phyloP scores from a whole-genome alignment of 208 protist genomes.

The Leishmania mexicana region DNA sequence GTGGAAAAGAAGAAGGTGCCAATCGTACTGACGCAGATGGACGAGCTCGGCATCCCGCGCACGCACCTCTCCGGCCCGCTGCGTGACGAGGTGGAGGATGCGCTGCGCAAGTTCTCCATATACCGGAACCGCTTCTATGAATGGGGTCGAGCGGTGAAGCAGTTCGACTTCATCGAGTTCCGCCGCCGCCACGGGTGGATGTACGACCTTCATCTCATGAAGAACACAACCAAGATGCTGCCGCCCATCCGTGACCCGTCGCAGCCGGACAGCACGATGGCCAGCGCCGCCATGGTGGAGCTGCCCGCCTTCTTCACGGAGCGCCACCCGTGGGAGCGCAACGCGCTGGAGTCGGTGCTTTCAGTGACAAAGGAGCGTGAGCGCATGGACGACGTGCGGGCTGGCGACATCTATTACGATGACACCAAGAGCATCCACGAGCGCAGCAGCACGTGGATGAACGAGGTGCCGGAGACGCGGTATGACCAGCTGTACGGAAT shows the following conservation, averaged over 20 bases:
- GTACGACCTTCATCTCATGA: constrained; percentile 88
- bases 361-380: constrained; percentile 53
- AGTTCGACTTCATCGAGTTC: constrained; percentile 93
- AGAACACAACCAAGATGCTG: constrained; percentile 69
- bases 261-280: constrained; percentile 59
- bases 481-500: constrained; percentile 90
- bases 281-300: constrained; percentile 54
- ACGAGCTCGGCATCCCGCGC: constrained; percentile 81
- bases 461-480: constrained; percentile 87
- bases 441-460: constrained; percentile 85
- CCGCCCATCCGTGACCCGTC: constrained; percentile 72
- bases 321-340: constrained; percentile 71
- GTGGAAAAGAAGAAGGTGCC: constrained; percentile 92
- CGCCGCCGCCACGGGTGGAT: constrained; percentile 88
- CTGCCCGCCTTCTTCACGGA: constrained; percentile 83
- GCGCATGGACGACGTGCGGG: constrained; percentile 76
- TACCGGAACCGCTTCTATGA: constrained; percentile 82
- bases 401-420: constrained; percentile 86
- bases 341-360: constrained; percentile 67
- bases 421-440: constrained; percentile 68
- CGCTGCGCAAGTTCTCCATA: constrained; percentile 82
- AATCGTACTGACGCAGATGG: constrained; percentile 80
- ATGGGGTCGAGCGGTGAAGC: constrained; percentile 89
- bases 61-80: constrained; percentile 80
- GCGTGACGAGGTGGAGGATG: constrained; percentile 88